These are phyloP conservation scores for Microcyclosporella mali DNA, from an alignment of 2,329 filamentous ascomycete genomes.

Conservation along the genomic window DNA sequence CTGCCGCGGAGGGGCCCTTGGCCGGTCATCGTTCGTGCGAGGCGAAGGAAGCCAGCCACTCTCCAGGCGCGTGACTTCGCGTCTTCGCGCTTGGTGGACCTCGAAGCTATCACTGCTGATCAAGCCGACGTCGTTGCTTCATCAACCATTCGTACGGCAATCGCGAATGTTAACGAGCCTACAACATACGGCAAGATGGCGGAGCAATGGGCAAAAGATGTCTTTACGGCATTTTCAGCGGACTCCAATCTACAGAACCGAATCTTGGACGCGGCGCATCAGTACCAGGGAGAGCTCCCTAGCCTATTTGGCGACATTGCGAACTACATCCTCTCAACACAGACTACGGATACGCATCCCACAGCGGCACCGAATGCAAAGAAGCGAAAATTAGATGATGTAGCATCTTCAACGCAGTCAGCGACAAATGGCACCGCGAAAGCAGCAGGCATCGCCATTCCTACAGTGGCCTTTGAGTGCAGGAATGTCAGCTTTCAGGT, in stretches of 20 bases:
- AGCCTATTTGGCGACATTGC: conserved; percentile 46
- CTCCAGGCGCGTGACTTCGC: too few relatives aligned
- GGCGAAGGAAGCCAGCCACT: too few relatives aligned
- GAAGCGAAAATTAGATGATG: conserved; percentile 47
- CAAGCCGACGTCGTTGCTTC: too few relatives aligned
- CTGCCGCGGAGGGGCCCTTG: too few relatives aligned
- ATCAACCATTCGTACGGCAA: too few relatives aligned
- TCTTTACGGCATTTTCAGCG: conserved; percentile 15
- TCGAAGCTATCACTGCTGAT: too few relatives aligned
- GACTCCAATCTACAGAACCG: conserved; percentile 13
- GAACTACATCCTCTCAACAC: conserved; percentile 34
- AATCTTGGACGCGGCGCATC: conserved; percentile 13
- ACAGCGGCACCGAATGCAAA: conserved; percentile 30
- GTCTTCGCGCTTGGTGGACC: too few relatives aligned
- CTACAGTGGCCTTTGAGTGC: conserved; percentile 38
- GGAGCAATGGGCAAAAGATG: conserved; percentile 5
- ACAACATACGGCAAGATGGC: conserved; percentile 1
- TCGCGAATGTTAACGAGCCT: too few relatives aligned
- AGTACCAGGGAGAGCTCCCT: conserved; percentile 18
- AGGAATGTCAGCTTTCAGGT: conserved; percentile 56
- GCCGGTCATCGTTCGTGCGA: too few relatives aligned
- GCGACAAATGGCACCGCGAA: conserved; percentile 6
- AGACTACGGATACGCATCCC: conserved; percentile 27
- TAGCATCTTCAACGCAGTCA: conserved; percentile 9
- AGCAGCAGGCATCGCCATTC: conserved; percentile 26